phyloP scores from a whole-genome alignment of 2,329 filamentous ascomycete genomes.

The Fulvia fulva region DNA sequence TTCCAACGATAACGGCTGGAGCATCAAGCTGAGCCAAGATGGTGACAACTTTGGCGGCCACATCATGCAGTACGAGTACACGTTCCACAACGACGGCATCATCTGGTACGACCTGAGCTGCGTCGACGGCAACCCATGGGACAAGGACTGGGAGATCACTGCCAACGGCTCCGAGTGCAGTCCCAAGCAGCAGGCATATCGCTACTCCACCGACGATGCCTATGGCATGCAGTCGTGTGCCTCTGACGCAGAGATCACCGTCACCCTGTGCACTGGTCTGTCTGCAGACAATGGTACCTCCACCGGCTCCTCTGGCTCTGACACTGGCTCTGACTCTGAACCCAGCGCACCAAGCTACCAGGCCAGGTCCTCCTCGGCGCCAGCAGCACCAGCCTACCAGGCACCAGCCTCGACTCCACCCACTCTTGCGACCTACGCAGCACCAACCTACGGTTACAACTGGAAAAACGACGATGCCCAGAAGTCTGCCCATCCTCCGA shows the following conservation, averaged over 20 bases:
- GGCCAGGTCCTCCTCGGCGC: not conserved
- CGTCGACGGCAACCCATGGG: conserved; percentile 38
- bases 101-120: conserved; percentile 40
- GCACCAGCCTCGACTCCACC: conserved; percentile 5
- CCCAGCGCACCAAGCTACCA: conserved; percentile 1
- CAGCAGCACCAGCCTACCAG: conserved; percentile 7
- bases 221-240: conserved; percentile 38
- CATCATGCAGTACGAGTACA: conserved; percentile 39
- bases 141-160: conserved; percentile 36
- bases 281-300: conserved; percentile 16
- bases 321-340: conserved; percentile 6
- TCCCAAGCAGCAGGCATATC: conserved; percentile 36
- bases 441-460: conserved; percentile 6
- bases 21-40: conserved; percentile 38
- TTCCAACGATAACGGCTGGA: conserved; percentile 34
- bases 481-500: conserved; percentile 13
- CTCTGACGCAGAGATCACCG: conserved; percentile 32
- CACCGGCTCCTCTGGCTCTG: conserved; percentile 4
- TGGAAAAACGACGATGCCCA: conserved; percentile 11
- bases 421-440: conserved; percentile 1
- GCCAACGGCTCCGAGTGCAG: conserved; percentile 20
- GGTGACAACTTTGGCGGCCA: conserved; percentile 16
- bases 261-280: conserved; percentile 35
- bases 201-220: conserved; percentile 37
- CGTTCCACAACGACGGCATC: conserved; percentile 33